These are phyloP conservation scores for Hippophae rhamnoides DNA, from an alignment of 306 rosid genomes.

Conservation along the genomic window DNA sequence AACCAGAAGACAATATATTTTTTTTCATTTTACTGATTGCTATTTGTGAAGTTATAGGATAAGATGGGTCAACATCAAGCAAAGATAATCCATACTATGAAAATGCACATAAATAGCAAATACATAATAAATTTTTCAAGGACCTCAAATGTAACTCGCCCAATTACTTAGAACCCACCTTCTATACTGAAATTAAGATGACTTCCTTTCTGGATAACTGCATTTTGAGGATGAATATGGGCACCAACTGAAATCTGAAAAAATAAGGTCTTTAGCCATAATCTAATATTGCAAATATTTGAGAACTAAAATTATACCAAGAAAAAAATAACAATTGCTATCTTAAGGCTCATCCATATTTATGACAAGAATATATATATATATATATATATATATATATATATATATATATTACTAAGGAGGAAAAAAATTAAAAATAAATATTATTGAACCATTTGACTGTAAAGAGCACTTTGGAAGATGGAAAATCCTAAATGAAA, in stretches of 20 bases:
- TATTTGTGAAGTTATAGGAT: too few relatives aligned
- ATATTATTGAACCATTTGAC: too few relatives aligned
- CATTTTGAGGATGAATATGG: slow-evolving; percentile 70
- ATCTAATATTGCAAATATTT: neutral
- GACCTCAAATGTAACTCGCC: neutral
- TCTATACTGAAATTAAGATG: slow-evolving; percentile 62
- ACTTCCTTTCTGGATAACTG: slow-evolving; percentile 58
- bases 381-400: too few relatives aligned
- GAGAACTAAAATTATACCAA: neutral
- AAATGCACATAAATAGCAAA: neutral
- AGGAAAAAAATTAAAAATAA: too few relatives aligned
- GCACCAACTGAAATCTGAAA: slow-evolving; percentile 85
- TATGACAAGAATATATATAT: too few relatives aligned
- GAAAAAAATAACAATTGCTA: neutral
- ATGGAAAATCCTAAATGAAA: too few relatives aligned
- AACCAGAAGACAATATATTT: neutral
- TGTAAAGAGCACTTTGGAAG: too few relatives aligned
- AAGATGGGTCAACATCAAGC: too few relatives aligned
- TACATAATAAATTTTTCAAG: neutral
- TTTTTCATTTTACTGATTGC: too few relatives aligned
- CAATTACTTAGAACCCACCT: slow-evolving; percentile 40
- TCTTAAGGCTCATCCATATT: too few relatives aligned
- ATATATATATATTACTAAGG: too few relatives aligned
- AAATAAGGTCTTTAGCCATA: slow-evolving; percentile 7
- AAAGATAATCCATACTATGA: neutral